phyloP scores from a whole-genome alignment of 495 filamentous ascomycete genomes.

The Penicillium antarcticum region DNA sequence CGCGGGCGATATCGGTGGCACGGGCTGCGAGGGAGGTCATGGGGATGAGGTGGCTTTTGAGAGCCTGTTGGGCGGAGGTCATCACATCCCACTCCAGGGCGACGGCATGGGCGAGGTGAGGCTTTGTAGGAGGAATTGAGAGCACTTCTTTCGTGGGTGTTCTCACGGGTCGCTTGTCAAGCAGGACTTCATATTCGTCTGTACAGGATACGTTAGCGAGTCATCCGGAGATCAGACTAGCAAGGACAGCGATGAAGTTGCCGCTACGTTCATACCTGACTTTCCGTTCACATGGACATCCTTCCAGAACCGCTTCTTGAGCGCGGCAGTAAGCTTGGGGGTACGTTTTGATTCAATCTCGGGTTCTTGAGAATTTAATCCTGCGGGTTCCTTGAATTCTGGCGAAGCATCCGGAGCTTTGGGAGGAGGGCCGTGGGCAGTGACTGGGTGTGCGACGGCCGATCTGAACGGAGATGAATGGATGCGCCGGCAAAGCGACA shows the following conservation, averaged over 20 bases:
- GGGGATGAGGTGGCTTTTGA: slow-evolving; percentile 77
- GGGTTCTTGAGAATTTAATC: slow-evolving; percentile 47
- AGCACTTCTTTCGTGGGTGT: slow-evolving; percentile 70
- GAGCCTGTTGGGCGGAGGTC: slow-evolving; percentile 70
- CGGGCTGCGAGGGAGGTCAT: slow-evolving; percentile 82
- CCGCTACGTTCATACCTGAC: slow-evolving; percentile 44
- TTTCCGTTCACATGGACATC: slow-evolving; percentile 61
- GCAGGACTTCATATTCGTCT: slow-evolving; percentile 64
- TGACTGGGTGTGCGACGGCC: slow-evolving; percentile 64
- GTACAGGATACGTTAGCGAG: neutral
- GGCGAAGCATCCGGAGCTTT: slow-evolving; percentile 62
- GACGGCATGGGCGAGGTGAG: slow-evolving; percentile 78
- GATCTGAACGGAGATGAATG: slow-evolving; percentile 48
- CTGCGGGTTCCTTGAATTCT: slow-evolving; percentile 48
- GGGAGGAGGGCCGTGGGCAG: slow-evolving; percentile 82
- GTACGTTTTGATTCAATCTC: slow-evolving; percentile 40
- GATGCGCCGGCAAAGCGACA: slow-evolving; percentile 35
- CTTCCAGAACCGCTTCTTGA: slow-evolving; percentile 81
- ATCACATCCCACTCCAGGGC: slow-evolving; percentile 92
- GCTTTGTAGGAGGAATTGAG: slow-evolving; percentile 68
- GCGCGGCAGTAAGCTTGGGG: slow-evolving; percentile 37
- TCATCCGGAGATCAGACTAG: neutral
- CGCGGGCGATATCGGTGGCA: slow-evolving; percentile 70
- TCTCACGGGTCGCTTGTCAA: slow-evolving; percentile 79
- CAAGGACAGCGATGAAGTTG: neutral